Conservation (phyloP, 2,329 filamentous ascomycete genomes). For the Ophiostoma triangulosporum region DNA sequence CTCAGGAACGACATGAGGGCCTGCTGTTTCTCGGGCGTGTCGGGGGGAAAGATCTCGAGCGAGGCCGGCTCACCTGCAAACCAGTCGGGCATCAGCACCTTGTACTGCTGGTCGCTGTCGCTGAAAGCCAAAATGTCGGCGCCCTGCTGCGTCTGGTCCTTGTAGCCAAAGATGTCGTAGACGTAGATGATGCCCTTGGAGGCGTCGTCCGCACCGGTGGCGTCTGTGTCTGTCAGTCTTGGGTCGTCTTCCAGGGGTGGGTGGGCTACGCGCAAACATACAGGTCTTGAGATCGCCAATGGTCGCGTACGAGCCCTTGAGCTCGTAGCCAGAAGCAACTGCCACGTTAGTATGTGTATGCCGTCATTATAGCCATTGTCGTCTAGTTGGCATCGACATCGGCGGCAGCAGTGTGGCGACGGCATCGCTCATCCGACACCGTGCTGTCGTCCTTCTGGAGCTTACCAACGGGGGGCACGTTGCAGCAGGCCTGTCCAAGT, state of each 20-base stretch:
- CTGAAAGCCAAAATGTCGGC: slow-evolving; percentile 50
- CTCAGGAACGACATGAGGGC: slow-evolving; percentile 44
- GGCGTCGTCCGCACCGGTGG: slow-evolving; percentile 32
- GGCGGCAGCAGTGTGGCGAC: too few relatives aligned
- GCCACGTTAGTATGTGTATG: background rate
- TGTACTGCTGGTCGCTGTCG: slow-evolving; percentile 52
- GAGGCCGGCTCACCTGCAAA: slow-evolving; percentile 60
- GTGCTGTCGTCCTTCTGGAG: background rate
- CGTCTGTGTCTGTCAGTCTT: slow-evolving; percentile 22
- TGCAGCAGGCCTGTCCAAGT: slow-evolving; percentile 24
- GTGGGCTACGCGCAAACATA: slow-evolving; percentile 10
- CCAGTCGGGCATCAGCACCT: slow-evolving; percentile 84
- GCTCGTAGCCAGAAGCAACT: slow-evolving; percentile 28
- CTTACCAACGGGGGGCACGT: slow-evolving; percentile 29
- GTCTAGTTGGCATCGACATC: too few relatives aligned
- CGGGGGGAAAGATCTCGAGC: slow-evolving; percentile 45
- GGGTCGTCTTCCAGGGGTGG: too few relatives aligned
- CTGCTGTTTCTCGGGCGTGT: slow-evolving; percentile 50
- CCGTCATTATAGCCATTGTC: background rate
- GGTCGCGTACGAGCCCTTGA: slow-evolving; percentile 32
- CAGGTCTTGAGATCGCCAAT: slow-evolving; percentile 32
- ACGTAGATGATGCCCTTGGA: slow-evolving; percentile 48
- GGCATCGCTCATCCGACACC: too few relatives aligned
- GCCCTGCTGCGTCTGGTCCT: slow-evolving; percentile 55
- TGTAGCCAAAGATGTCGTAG: slow-evolving; percentile 59